These are phyloP conservation scores for Aureobasidium namibiae DNA, from an alignment of 2,329 filamentous ascomycete species.

Conservation along the genomic window DNA sequence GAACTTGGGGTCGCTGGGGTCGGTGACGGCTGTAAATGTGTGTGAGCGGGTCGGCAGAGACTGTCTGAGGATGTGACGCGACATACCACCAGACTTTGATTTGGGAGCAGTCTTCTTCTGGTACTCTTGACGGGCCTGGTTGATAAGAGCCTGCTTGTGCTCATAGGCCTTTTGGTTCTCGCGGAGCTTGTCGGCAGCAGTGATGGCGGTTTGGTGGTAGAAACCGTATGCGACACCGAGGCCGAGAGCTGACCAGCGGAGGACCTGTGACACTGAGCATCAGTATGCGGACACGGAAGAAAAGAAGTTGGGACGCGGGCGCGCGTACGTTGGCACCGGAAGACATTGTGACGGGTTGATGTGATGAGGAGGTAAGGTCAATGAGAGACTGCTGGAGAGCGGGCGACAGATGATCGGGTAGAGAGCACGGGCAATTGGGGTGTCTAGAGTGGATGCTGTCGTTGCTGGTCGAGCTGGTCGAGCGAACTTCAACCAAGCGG, in stretches of 20 bases:
- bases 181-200: slow-evolving; percentile 58
- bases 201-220: slow-evolving; percentile 82
- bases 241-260: slow-evolving; percentile 91
- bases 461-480: not conserved
- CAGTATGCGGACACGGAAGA: not conserved
- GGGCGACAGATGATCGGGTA: not conserved
- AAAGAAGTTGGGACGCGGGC: slow-evolving; percentile 2
- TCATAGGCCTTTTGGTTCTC: slow-evolving; percentile 75
- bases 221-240: slow-evolving; percentile 92
- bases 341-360: slow-evolving; percentile 18
- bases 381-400: not conserved
- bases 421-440: slow-evolving; percentile 6
- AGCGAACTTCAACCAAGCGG: not conserved
- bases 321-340: slow-evolving; percentile 21
- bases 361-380: not conserved
- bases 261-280: slow-evolving; percentile 54
- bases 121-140: slow-evolving; percentile 86
- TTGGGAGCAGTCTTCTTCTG: slow-evolving; percentile 61
- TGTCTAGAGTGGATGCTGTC: not conserved
- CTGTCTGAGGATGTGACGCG: not conserved
- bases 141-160: slow-evolving; percentile 85
- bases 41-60: not conserved
- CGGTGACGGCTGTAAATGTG: slow-evolving; percentile 53
- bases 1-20: slow-evolving; percentile 82
- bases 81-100: slow-evolving; percentile 30